Conservation (phyloP, 2,329 filamentous ascomycete genomes). For the Epichloe coenophiala region DNA sequence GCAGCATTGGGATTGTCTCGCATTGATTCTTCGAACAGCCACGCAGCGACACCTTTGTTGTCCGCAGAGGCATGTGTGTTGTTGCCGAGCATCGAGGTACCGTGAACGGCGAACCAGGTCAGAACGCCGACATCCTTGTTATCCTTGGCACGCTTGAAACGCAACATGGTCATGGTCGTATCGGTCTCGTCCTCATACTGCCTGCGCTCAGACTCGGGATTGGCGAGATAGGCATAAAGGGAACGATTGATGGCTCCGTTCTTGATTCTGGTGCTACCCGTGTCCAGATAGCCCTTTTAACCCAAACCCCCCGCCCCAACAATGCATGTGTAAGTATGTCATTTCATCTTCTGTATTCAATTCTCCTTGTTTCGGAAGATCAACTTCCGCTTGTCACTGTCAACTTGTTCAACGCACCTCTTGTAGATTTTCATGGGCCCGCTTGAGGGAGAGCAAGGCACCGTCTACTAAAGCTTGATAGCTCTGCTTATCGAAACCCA, state of each 20-base stretch:
- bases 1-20: slow-evolving; percentile 39
- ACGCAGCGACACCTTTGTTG: slow-evolving; percentile 89
- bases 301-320: too few species aligned
- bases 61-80: slow-evolving; percentile 88
- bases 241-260: slow-evolving; percentile 84
- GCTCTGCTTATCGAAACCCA: slow-evolving; percentile 76
- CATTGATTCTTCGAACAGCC: slow-evolving; percentile 64
- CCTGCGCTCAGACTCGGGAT: slow-evolving; percentile 62
- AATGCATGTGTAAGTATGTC: not conserved
- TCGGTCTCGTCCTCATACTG: slow-evolving; percentile 45
- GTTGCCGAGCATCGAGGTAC: slow-evolving; percentile 81
- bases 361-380: too few species aligned
- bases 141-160: slow-evolving; percentile 62
- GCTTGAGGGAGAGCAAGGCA: slow-evolving; percentile 64
- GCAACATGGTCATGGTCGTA: slow-evolving; percentile 59
- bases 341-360: not conserved
- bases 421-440: slow-evolving; percentile 49
- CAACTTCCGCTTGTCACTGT: too few species aligned
- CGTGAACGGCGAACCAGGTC: slow-evolving; percentile 87
- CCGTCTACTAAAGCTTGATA: slow-evolving; percentile 84
- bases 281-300: slow-evolving; percentile 48
- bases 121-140: slow-evolving; percentile 66
- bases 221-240: slow-evolving; percentile 75
- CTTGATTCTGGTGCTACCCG: slow-evolving; percentile 54
- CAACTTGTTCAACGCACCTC: slow-evolving; percentile 21